phyloP scores from a whole-genome alignment of 108 stramenopile species.

The Discostella pseudostelligera region DNA sequence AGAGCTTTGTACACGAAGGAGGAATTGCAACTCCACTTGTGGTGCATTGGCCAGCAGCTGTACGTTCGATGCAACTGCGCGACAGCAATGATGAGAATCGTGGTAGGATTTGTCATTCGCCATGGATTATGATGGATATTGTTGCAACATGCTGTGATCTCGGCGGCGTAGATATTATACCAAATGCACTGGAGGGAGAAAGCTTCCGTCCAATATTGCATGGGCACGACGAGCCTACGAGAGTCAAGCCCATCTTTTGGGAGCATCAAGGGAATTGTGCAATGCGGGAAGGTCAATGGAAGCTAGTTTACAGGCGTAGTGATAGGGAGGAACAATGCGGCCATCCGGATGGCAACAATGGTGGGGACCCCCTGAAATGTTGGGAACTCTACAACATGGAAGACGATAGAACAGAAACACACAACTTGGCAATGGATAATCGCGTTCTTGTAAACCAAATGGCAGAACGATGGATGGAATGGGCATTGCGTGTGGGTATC shows the following conservation, averaged over 20 bases:
- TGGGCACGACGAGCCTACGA: slow-evolving; percentile 11
- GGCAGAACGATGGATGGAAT: slow-evolving; percentile 35
- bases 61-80: not conserved
- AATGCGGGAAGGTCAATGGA: slow-evolving; percentile 44
- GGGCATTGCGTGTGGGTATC: slow-evolving; percentile 38
- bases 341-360: not conserved
- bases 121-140: slow-evolving; percentile 52
- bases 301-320: slow-evolving; percentile 40
- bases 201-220: slow-evolving; percentile 39
- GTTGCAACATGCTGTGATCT: slow-evolving; percentile 46
- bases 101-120: slow-evolving; percentile 32
- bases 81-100: not conserved
- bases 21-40: slow-evolving; percentile 46
- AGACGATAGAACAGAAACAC: slow-evolving; percentile 40
- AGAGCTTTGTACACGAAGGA: slow-evolving; percentile 48
- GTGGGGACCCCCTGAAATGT: slow-evolving; percentile 2
- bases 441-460: slow-evolving; percentile 24
- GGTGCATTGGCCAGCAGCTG: slow-evolving; percentile 35
- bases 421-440: slow-evolving; percentile 27
- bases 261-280: slow-evolving; percentile 54
- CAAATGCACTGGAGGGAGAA: slow-evolving; percentile 41
- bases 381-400: slow-evolving; percentile 54
- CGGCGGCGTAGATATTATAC: slow-evolving; percentile 19
- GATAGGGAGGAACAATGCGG: slow-evolving; percentile 7
- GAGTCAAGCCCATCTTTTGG: slow-evolving; percentile 45